Evolutionary conservation across 768 basidiomycete genomes (phyloP).

Genomic region (Russula sp.): DNA sequence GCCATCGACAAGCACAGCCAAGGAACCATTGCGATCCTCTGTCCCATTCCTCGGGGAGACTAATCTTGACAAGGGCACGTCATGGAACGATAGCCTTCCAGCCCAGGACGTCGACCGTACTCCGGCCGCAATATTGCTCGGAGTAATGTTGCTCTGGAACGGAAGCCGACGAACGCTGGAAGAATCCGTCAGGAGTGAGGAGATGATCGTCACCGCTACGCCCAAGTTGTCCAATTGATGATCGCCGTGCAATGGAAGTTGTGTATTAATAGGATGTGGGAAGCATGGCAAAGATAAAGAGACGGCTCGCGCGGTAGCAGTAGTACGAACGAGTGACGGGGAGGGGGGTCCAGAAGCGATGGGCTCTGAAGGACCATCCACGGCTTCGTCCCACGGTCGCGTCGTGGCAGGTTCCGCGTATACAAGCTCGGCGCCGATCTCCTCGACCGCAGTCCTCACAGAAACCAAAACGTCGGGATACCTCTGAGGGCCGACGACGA

Average conservation of each 20-base stretch:
- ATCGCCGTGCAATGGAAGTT: constrained; percentile 64
- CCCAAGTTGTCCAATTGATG: constrained; percentile 88
- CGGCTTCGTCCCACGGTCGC: constrained; percentile 32
- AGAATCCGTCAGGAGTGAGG: constrained; percentile 44
- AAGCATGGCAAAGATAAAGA: constrained; percentile 41
- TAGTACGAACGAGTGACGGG: constrained; percentile 25
- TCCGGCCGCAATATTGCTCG: constrained; percentile 48
- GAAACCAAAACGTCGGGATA: constrained; percentile 43
- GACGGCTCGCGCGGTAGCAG: constrained; percentile 41
- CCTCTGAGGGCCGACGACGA: constrained; percentile 62
- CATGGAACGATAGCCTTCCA: constrained; percentile 75
- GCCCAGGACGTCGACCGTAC: constrained; percentile 64
- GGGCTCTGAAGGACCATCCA: constrained; percentile 33
- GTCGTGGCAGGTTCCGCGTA: constrained; percentile 31
- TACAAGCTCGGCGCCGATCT: constrained; percentile 36
- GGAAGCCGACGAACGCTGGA: constrained; percentile 26
- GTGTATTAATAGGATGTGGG: constrained; percentile 38
- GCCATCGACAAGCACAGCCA: constrained; percentile 75
- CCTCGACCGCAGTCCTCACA: constrained; percentile 39
- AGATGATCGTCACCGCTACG: constrained; percentile 56
- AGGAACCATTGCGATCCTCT: constrained; percentile 3
- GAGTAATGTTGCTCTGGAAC: constrained; percentile 38
- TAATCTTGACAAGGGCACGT: constrained; percentile 27
- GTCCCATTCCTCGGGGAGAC: neutral
- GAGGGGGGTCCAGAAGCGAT: constrained; percentile 30